Evolutionary conservation across 1,284 basidiomycete species (phyloP).

Genomic region (Acaromyces ingoldii): DNA sequence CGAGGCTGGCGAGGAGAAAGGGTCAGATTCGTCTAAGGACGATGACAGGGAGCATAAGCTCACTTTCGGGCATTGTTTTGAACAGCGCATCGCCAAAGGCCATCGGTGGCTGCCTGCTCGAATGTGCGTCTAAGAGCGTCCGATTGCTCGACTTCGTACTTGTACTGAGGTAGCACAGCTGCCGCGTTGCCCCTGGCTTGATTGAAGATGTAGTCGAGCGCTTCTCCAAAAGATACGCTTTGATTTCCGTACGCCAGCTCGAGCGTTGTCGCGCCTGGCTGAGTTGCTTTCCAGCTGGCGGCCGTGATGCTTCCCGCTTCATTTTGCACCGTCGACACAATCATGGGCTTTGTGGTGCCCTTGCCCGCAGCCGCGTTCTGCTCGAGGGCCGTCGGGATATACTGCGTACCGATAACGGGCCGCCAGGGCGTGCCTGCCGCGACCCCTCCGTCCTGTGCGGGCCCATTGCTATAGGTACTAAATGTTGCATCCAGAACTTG

Average conservation of each 20-base stretch:
- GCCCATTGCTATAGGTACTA: slow-evolving; percentile 8
- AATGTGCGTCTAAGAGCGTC: slow-evolving; percentile 22
- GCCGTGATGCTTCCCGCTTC: slow-evolving; percentile 25
- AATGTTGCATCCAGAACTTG: slow-evolving; percentile 19
- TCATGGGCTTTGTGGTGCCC: slow-evolving; percentile 11
- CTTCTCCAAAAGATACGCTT: background rate
- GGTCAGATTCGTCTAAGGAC: background rate
- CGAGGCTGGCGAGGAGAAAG: background rate
- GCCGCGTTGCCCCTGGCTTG: slow-evolving; percentile 9
- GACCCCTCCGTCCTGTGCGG: slow-evolving; percentile 11
- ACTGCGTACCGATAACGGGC: slow-evolving; percentile 18
- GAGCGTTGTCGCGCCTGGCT: background rate
- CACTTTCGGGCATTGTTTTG: slow-evolving; percentile 26
- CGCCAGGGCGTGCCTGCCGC: slow-evolving; percentile 26
- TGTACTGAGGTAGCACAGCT: background rate
- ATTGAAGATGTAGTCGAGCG: slow-evolving; percentile 23
- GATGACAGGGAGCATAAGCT: background rate
- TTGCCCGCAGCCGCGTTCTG: background rate
- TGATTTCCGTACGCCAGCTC: background rate
- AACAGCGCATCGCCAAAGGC: slow-evolving; percentile 26
- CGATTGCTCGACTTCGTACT: background rate
- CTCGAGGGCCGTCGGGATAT: slow-evolving; percentile 10
- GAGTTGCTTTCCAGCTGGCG: slow-evolving; percentile 10
- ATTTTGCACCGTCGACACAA: slow-evolving; percentile 34
- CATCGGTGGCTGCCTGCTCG: slow-evolving; percentile 26